phyloP scores from a whole-genome alignment of 768 basidiomycete genomes.

The Psilocybe sp. region DNA sequence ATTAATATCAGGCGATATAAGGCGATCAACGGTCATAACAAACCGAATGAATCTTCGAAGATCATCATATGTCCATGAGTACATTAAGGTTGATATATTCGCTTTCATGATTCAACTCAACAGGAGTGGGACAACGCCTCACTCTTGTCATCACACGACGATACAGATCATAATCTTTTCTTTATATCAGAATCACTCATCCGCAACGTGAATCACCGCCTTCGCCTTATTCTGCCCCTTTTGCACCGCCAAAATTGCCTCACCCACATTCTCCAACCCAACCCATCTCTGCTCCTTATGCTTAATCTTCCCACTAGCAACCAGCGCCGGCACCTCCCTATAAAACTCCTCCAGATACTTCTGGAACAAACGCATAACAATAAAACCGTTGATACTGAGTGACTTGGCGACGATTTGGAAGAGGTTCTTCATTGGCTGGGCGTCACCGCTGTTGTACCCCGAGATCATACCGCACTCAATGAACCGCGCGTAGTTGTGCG shows the following conservation, averaged over 20 bases:
- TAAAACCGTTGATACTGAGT: conserved; percentile 35
- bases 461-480: conserved; percentile 46
- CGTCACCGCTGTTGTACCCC: conserved; percentile 31
- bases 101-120: too few species aligned
- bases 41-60: too few species aligned
- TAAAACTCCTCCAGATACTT: conserved; percentile 41
- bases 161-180: too few species aligned
- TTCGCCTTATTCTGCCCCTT: conserved; percentile 29
- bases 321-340: conserved; percentile 30
- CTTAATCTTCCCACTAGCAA: conserved; percentile 43
- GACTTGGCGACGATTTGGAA: conserved; percentile 33
- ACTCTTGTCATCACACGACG: too few species aligned
- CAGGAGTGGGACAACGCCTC: too few species aligned
- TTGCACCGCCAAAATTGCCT: conserved; percentile 27
- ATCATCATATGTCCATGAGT: too few species aligned
- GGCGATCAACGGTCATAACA: too few species aligned
- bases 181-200: conserved; percentile 11
- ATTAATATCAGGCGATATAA: too few species aligned
- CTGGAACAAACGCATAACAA: conserved; percentile 20
- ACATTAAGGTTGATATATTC: too few species aligned
- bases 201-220: conserved; percentile 26
- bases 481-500: conserved; percentile 45
- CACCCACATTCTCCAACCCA: conserved; percentile 37
- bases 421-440: conserved; percentile 29
- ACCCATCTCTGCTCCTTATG: conserved; percentile 39